Conservation (phyloP, 2,329 filamentous ascomycete genomes). For the Ophiosphaerella narmari region DNA sequence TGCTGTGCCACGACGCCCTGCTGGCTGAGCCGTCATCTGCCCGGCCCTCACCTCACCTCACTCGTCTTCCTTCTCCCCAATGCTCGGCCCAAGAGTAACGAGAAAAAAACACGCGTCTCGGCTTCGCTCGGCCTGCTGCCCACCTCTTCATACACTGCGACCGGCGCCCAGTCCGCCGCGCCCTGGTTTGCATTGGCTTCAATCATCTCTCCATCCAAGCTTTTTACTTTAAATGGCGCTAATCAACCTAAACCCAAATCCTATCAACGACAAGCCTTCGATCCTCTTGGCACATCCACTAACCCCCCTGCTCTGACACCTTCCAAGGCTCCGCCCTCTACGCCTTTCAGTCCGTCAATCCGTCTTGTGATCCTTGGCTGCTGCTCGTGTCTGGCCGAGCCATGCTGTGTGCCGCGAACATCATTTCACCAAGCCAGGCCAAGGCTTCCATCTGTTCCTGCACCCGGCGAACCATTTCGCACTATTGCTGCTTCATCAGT, state of each 20-base stretch:
- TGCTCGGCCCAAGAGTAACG: no score
- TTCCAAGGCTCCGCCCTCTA: slow-evolving; percentile 24
- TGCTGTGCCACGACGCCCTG: no score
- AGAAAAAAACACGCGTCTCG: no score
- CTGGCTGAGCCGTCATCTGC: background rate
- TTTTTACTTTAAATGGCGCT: slow-evolving; percentile 33
- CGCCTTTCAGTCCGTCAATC: slow-evolving; percentile 21
- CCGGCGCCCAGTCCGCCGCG: slow-evolving; percentile 27
- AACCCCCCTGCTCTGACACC: slow-evolving; percentile 28
- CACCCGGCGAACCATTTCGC: slow-evolving; percentile 11
- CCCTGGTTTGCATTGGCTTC: slow-evolving; percentile 20
- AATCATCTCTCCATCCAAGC: slow-evolving; percentile 27
- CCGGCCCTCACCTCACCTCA: no score
- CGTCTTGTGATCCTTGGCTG: slow-evolving; percentile 34
- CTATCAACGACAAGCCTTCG: slow-evolving; percentile 41
- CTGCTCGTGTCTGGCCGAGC: slow-evolving; percentile 7
- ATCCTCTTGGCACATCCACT: slow-evolving; percentile 32
- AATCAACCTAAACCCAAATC: slow-evolving; percentile 41
- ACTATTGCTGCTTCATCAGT: slow-evolving; percentile 11
- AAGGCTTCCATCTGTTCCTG: slow-evolving; percentile 21
- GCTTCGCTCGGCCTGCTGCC: no score
- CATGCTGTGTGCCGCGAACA: background rate
- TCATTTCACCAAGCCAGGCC: slow-evolving; percentile 23
- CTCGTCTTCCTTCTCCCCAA: no score
- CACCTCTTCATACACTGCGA: background rate